A percentile compares a stretch with the other conserved stretches of the same genome.
These are phyloP conservation scores for Candida oleophila DNA, from an alignment of 805 yeast species.

Conservation along the genomic window DNA sequence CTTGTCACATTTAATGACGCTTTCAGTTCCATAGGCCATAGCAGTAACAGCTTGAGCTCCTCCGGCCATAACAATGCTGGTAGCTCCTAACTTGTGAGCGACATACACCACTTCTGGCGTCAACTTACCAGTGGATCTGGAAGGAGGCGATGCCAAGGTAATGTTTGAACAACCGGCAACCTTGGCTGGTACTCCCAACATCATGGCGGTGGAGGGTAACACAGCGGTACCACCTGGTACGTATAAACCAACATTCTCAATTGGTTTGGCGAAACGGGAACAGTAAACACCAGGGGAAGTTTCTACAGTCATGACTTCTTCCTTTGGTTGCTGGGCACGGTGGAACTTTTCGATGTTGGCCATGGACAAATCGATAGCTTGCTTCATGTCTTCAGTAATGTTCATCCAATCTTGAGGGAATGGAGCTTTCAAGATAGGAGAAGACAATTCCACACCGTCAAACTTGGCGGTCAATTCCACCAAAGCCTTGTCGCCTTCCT, in stretches of 20 bases:
- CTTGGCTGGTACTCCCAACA: constrained; percentile 97
- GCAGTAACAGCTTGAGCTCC: constrained; percentile 99
- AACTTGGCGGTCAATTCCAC: constrained; percentile 88
- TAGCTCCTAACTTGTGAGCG: constrained; percentile 93
- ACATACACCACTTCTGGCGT: constrained; percentile 98
- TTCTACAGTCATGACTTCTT: constrained; percentile 75
- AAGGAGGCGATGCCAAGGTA: constrained; percentile 91
- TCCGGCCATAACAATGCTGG: constrained; percentile 89
- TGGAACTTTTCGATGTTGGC: constrained; percentile 90
- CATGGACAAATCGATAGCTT: constrained; percentile 86
- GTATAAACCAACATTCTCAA: constrained; percentile 91
- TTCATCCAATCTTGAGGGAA: constrained; percentile 76
- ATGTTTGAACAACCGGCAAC: constrained; percentile 97
- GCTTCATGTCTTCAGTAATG: constrained; percentile 69
- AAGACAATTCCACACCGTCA: constrained; percentile 71
- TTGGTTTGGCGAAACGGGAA: constrained; percentile 92
- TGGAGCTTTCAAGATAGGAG: constrained; percentile 85
- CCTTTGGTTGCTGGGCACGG: constrained; percentile 79
- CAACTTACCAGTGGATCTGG: constrained; percentile 81
- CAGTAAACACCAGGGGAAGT: constrained; percentile 93
- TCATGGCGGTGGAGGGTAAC: constrained; percentile 94
- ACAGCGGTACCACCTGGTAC: constrained; percentile 99
- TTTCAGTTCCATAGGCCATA: constrained; percentile 96
- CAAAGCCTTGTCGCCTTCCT: constrained; percentile 81
- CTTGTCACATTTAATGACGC: constrained; percentile 91